Evolutionary conservation across 441 rosid genomes (phyloP), one percentile per base, ranked within the genome.

Genomic region (Jatropha multifida): DNA sequence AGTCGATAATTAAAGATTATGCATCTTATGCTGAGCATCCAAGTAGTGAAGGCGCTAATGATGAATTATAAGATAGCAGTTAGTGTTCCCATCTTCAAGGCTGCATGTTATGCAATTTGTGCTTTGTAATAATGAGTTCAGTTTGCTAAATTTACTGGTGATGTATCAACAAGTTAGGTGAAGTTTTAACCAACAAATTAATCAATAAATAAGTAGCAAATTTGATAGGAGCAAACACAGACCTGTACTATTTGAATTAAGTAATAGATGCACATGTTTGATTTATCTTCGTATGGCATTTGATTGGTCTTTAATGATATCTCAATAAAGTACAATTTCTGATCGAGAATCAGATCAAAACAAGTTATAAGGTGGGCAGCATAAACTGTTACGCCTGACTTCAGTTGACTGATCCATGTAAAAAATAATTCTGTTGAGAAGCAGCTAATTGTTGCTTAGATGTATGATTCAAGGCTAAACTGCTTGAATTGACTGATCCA

Each of bases 1-100:
- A 79, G 81, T 90, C 94, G 20, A 88, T 93, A 65, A 87, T 95
- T 71, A 88, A 87, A 84, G 81, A 87, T 27, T 90, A 85, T 75
- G 85, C 92, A 68, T 87, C 95, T 52, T 87, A 84, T 60, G 79
- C 58, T 4, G 83, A 75, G 8, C 78, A 59, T 12, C 38, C 82
- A 63, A 73, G 76, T 66, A 83, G 78, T 27, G 74, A 77, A 55
- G 76, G 23, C 27, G 17, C 55, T 26, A 79, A 56, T 27, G 85
- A 82, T 67, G 85, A 82, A 77, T 55, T 82, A 65, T 82, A 65
- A 73, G 71, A 37, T 11, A 66, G 70, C 73, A 11, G 1, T 4
- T 4, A n/a, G 37, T 4, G 6, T 15, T 62, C 65, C 9, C 27
- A 44, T 26, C 59, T 46, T 72, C 78, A 4, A 42, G 68, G 23